Percentiles rank a stretch among this genome's conserved stretches.
phyloP scores from a whole-genome alignment of 805 yeast species.

The Ogataea methanolica region DNA sequence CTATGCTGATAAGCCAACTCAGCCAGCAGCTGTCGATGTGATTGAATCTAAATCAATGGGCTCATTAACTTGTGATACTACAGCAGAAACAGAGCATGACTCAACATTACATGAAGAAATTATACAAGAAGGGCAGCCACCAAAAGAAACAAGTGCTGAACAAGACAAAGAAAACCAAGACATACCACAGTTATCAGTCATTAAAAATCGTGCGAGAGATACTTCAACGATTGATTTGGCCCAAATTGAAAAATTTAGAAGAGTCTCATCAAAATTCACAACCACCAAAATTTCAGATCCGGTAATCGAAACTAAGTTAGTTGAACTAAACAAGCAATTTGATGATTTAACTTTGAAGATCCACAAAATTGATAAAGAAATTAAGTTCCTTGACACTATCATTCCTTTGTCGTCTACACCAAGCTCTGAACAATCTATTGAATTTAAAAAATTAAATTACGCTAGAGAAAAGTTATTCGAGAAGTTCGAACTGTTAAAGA shows the following conservation, averaged over 20 bases:
- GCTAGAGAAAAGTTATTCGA: slow-evolving; percentile 27
- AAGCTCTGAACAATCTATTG: slow-evolving; percentile 15
- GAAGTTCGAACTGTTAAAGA: slow-evolving; percentile 22
- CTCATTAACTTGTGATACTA: slow-evolving; percentile 18
- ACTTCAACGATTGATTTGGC: slow-evolving; percentile 12
- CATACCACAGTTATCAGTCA: slow-evolving; percentile 11
- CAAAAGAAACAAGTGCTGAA: background rate
- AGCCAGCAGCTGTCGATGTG: background rate
- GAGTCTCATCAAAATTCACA: slow-evolving; percentile 25
- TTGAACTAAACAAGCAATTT: slow-evolving; percentile 12
- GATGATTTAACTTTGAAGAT: slow-evolving; percentile 18
- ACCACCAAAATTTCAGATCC: slow-evolving; percentile 15
- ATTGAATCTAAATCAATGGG: slow-evolving; percentile 10
- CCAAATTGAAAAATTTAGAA: slow-evolving; percentile 15
- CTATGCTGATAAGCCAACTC: slow-evolving; percentile 17
- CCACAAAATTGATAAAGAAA: slow-evolving; percentile 27
- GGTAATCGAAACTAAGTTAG: slow-evolving; percentile 13
- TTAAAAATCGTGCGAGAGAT: slow-evolving; percentile 16
- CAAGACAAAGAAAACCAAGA: background rate
- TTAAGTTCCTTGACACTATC: slow-evolving; percentile 26
- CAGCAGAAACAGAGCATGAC: slow-evolving; percentile 18
- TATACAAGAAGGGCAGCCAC: too few species aligned
- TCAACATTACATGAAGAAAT: slow-evolving; percentile 6
- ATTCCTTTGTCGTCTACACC: slow-evolving; percentile 18
- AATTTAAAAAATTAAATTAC: slow-evolving; percentile 23